Percentiles rank a stretch among this genome's conserved stretches.
Evolutionary conservation across 352 stramenopile species (phyloP).

Genomic region (Globisporangium acanthophoron): DNA sequence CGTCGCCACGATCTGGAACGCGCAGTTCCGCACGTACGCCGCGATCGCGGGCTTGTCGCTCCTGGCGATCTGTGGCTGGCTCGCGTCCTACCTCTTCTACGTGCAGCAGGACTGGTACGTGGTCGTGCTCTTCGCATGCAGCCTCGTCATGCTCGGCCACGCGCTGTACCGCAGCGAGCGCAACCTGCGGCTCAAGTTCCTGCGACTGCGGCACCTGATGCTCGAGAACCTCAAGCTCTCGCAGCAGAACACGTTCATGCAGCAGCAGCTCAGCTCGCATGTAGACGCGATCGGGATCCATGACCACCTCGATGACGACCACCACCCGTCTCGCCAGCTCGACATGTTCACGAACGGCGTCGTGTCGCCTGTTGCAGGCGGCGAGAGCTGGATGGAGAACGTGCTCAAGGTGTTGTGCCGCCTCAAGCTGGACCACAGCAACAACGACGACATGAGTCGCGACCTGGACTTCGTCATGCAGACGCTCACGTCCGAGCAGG

Average conservation of each 20-base stretch:
- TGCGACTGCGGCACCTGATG: constrained; percentile 47
- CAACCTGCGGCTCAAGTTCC: constrained; percentile 39
- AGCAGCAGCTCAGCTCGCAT: constrained; percentile 57
- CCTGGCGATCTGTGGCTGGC: constrained; percentile 26
- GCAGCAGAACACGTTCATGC: constrained; percentile 59
- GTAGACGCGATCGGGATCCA: constrained; percentile 51
- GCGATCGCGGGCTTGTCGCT: constrained; percentile 19
- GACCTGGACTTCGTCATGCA: constrained; percentile 68
- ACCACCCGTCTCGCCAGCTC: background rate
- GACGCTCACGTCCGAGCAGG: constrained; percentile 56
- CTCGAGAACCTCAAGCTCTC: constrained; percentile 59
- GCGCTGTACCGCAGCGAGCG: constrained; percentile 38
- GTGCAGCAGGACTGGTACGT: constrained; percentile 45
- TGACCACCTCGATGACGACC: constrained; percentile 2
- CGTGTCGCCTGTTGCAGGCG: constrained; percentile 13
- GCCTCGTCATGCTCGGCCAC: constrained; percentile 30
- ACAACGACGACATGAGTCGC: constrained; percentile 28
- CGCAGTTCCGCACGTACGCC: constrained; percentile 47
- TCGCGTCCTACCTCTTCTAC: constrained; percentile 17
- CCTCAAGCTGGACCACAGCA: constrained; percentile 29
- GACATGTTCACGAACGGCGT: background rate
- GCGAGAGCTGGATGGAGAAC: constrained; percentile 74
- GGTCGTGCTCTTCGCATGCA: constrained; percentile 31
- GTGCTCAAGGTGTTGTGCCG: constrained; percentile 52
- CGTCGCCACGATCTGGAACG: constrained; percentile 48